Evolutionary conservation across 768 basidiomycete genomes (phyloP).

Genomic region (Glaciozyma antarctica): DNA sequence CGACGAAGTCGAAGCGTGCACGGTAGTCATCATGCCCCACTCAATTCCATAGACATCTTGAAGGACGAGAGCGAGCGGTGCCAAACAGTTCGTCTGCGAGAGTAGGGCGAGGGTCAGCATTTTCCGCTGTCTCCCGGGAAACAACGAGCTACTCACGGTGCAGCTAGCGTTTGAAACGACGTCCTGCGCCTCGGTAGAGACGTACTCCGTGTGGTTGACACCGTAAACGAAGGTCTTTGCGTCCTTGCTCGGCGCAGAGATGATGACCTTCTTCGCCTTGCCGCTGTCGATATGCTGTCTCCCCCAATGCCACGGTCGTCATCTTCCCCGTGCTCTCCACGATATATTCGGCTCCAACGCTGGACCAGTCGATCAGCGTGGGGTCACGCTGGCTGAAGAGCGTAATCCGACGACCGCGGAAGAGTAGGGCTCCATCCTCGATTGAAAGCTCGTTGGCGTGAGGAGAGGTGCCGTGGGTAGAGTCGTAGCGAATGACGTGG

Average conservation of each 20-base stretch:
- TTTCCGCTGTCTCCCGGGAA: too few relatives aligned
- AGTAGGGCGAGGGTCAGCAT: background rate
- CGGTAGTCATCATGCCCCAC: constrained; percentile 40
- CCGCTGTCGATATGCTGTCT: constrained; percentile 36
- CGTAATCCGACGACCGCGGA: constrained; percentile 17
- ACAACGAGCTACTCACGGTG: constrained; percentile 20
- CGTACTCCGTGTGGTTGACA: constrained; percentile 37
- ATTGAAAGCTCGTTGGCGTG: constrained; percentile 33
- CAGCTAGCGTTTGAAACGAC: constrained; percentile 40
- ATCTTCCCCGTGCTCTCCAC: constrained; percentile 40
- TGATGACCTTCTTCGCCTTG: constrained; percentile 38
- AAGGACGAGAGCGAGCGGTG: constrained; percentile 39
- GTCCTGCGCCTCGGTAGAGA: constrained; percentile 20
- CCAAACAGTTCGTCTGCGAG: constrained; percentile 39
- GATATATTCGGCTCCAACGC: constrained; percentile 38
- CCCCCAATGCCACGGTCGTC: constrained; percentile 35
- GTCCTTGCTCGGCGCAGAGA: constrained; percentile 38
- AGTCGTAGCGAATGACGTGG: constrained; percentile 39
- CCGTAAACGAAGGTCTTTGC: constrained; percentile 37
- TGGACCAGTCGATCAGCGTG: constrained; percentile 36
- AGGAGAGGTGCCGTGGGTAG: constrained; percentile 37
- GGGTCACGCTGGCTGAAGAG: constrained; percentile 38
- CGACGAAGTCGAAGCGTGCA: constrained; percentile 39
- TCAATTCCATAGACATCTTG: constrained; percentile 39
- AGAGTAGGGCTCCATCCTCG: constrained; percentile 5